Percentiles rank a stretch among this genome's conserved stretches.
Conservation (phyloP, 2,329 filamentous ascomycete species). For the Colletotrichum navitas region DNA sequence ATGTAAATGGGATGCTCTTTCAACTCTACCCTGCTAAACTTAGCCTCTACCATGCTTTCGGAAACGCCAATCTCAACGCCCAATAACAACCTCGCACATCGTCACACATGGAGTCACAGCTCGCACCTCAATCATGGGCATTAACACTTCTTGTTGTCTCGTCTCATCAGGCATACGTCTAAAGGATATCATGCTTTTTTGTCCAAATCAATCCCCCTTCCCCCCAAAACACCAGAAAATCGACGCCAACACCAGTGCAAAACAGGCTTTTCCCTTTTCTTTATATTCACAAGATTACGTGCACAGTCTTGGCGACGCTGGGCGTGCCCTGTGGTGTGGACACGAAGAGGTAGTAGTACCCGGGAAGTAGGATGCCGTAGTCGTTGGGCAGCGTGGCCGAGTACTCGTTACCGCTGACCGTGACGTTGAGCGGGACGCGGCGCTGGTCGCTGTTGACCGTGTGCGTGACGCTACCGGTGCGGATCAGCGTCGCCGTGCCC, state of each 20-base stretch:
- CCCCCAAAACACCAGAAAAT: not conserved
- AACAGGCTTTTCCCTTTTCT: not conserved
- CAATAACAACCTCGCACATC: not conserved
- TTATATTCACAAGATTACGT: constrained; percentile 44
- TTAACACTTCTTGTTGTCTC: not conserved
- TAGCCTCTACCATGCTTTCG: not conserved
- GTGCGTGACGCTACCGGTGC: constrained; percentile 65
- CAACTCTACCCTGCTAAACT: no score
- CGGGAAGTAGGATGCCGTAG: constrained; percentile 63
- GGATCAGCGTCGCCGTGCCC: constrained; percentile 57
- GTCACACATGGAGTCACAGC: not conserved
- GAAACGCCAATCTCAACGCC: not conserved
- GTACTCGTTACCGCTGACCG: constrained; percentile 50
- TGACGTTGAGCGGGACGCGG: constrained; percentile 58
- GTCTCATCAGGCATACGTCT: not conserved
- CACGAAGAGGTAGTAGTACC: constrained; percentile 67
- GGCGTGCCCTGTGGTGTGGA: constrained; percentile 60
- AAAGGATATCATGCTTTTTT: not conserved
- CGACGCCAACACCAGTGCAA: not conserved
- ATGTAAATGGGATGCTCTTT: no score
- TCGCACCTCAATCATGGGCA: not conserved
- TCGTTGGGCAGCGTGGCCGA: constrained; percentile 59
- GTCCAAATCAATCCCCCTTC: not conserved
- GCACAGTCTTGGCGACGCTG: constrained; percentile 58
- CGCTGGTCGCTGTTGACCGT: constrained; percentile 70